Conservation (phyloP, 2,329 filamentous ascomycete species). For the Plenodomus lindquistii region DNA sequence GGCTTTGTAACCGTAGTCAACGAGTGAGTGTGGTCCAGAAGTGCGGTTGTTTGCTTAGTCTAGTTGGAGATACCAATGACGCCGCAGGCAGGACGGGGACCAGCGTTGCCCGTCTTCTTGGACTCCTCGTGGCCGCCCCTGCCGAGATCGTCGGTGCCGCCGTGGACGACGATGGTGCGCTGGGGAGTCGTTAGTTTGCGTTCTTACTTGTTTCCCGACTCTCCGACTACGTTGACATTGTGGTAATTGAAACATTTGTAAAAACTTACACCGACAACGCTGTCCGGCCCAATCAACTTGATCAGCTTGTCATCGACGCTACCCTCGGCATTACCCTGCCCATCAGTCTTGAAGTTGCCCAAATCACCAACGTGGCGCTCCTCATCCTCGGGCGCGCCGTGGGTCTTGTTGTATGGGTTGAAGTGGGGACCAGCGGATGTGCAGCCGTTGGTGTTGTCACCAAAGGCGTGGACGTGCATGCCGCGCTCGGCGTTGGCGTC, state of each 20-base stretch:
- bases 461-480: slow-evolving; percentile 98
- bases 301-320: slow-evolving; percentile 77
- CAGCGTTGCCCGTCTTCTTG: slow-evolving; percentile 98
- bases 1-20: neutral
- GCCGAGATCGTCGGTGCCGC: slow-evolving; percentile 94
- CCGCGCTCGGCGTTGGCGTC: slow-evolving; percentile 95
- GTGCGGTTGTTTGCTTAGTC: neutral
- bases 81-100: slow-evolving; percentile 90
- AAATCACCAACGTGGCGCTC: slow-evolving; percentile 95
- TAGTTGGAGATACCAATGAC: slow-evolving; percentile 79
- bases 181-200: slow-evolving; percentile 47
- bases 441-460: slow-evolving; percentile 99
- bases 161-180: slow-evolving; percentile 95
- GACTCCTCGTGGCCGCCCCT: slow-evolving; percentile 91
- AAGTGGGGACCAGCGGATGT: slow-evolving; percentile 98
- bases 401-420: slow-evolving; percentile 92
- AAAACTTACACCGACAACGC: slow-evolving; percentile 79
- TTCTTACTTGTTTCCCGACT: too few relatives aligned
- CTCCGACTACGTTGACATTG: too few relatives aligned
- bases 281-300: slow-evolving; percentile 95
- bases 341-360: slow-evolving; percentile 96
- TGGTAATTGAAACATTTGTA: neutral
- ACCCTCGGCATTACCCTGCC: slow-evolving; percentile 85
- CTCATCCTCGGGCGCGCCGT: slow-evolving; percentile 83
- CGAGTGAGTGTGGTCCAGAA: neutral